Evolutionary conservation across 805 yeast genomes (phyloP).

Genomic region (Pichia exigua): DNA sequence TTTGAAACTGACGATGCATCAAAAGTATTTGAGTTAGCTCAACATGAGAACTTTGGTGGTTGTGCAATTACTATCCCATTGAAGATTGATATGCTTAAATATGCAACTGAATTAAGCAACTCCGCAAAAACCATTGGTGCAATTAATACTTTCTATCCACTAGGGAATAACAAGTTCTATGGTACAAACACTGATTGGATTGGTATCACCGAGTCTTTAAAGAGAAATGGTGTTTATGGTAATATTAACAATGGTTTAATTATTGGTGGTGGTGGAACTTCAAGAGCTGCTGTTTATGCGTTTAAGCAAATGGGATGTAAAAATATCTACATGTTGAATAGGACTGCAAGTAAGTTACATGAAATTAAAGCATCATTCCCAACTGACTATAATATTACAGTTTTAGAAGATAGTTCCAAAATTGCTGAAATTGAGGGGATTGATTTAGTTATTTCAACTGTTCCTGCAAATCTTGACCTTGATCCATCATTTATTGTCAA

Average conservation of each 20-base stretch:
- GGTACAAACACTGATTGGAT: slow-evolving; percentile 97
- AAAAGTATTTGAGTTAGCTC: slow-evolving; percentile 46
- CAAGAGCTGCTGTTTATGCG: slow-evolving; percentile 91
- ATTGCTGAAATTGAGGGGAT: slow-evolving; percentile 39
- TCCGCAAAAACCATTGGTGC: slow-evolving; percentile 87
- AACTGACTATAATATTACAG: slow-evolving; percentile 43
- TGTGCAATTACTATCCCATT: slow-evolving; percentile 91
- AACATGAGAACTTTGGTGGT: slow-evolving; percentile 69
- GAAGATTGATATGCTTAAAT: slow-evolving; percentile 70
- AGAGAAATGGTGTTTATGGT: slow-evolving; percentile 52
- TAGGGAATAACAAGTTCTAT: slow-evolving; percentile 38
- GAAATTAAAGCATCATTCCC: slow-evolving; percentile 59
- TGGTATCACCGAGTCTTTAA: slow-evolving; percentile 70
- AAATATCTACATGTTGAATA: slow-evolving; percentile 70
- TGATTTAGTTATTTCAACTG: slow-evolving; percentile 63
- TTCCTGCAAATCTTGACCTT: slow-evolving; percentile 74
- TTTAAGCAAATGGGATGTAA: slow-evolving; percentile 69
- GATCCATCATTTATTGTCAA: slow-evolving; percentile 42
- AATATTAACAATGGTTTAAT: slow-evolving; percentile 51
- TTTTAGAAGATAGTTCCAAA: slow-evolving; percentile 44
- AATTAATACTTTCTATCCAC: slow-evolving; percentile 75
- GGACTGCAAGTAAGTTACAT: slow-evolving; percentile 60
- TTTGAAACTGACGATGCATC: slow-evolving; percentile 61
- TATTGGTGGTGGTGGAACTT: slow-evolving; percentile 96
- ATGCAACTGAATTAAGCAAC: slow-evolving; percentile 57